These are phyloP conservation scores for Eimeria brunetti DNA, from an alignment of 169 alveolate genomes.

Conservation along the genomic window DNA sequence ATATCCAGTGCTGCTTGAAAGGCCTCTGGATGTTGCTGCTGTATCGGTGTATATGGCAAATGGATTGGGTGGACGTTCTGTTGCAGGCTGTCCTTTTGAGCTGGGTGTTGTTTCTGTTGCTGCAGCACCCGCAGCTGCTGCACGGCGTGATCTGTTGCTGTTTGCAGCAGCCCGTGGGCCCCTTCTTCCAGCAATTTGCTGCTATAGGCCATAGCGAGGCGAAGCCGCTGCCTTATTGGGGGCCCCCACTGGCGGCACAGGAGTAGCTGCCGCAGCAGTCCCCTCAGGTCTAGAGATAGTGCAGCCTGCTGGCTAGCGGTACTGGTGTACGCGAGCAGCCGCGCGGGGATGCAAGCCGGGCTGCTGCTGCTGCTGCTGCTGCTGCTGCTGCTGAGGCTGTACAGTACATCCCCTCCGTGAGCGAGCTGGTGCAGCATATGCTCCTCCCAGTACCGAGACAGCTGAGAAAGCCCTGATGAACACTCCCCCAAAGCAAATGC, in stretches of 20 bases:
- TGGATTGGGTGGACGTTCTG: background rate
- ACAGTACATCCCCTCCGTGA: background rate
- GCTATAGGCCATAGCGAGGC: constrained; percentile 9
- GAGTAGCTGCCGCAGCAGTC: constrained; percentile 53
- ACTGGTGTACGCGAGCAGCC: background rate
- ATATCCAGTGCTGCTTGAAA: background rate
- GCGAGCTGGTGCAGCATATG: constrained; percentile 47
- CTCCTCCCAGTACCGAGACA: constrained; percentile 55
- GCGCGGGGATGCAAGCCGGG: background rate
- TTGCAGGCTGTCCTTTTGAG: background rate
- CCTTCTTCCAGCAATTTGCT: constrained; percentile 30
- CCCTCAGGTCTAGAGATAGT: constrained; percentile 32
- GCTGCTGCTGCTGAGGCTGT: background rate
- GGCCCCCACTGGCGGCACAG: constrained; percentile 38
- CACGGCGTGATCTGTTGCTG: constrained; percentile 22
- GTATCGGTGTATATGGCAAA: background rate
- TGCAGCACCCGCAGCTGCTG: constrained; percentile 4
- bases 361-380: constrained; percentile 18
- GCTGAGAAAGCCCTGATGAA: constrained; percentile 70
- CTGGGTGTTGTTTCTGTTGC: constrained; percentile 2
- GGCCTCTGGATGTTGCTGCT: background rate
- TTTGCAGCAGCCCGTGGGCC: constrained; percentile 28
- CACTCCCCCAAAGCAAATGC: constrained; percentile 57
- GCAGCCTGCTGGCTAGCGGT: constrained; percentile 37
- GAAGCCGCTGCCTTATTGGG: background rate